Evolutionary conservation across 352 stramenopile genomes (phyloP).

Genomic region (Thraustochytrium sp.): DNA sequence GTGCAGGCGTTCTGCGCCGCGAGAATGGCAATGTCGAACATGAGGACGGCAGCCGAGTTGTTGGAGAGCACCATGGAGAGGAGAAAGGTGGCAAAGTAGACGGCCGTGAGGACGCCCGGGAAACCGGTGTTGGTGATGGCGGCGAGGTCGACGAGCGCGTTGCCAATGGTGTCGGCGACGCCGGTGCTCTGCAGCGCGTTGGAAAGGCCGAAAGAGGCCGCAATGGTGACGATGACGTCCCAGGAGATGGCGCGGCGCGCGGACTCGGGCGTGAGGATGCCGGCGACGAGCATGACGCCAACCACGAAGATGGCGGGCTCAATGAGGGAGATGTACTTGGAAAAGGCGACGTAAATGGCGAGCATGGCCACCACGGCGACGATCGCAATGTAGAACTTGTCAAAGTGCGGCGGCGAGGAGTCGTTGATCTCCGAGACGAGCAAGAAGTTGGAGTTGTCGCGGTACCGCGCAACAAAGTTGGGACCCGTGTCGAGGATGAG

Average conservation of each 20-base stretch:
- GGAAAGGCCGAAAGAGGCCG: constrained; percentile 29
- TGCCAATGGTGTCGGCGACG: neutral
- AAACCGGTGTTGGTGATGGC: constrained; percentile 8
- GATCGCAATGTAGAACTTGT: constrained; percentile 43
- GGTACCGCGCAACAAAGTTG: constrained; percentile 36
- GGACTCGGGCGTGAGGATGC: neutral
- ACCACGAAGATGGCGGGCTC: constrained; percentile 19
- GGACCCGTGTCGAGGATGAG: constrained; percentile 41
- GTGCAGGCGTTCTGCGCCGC: constrained; percentile 9
- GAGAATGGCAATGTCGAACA: constrained; percentile 37
- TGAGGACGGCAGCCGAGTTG: constrained; percentile 28
- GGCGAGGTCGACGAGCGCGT: constrained; percentile 27
- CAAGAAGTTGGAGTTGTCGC: constrained; percentile 40
- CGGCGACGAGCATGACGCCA: constrained; percentile 3
- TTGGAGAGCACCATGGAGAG: constrained; percentile 43
- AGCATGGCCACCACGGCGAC: constrained; percentile 1
- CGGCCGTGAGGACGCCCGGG: constrained; percentile 16
- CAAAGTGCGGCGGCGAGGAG: constrained; percentile 37
- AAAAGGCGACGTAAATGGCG: neutral
- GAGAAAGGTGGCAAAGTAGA: constrained; percentile 42
- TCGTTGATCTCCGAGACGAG: constrained; percentile 40
- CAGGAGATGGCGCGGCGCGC: constrained; percentile 1
- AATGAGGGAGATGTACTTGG: constrained; percentile 8
- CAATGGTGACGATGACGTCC: constrained; percentile 43
- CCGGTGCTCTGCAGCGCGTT: constrained; percentile 26